Evolutionary conservation across 2,329 filamentous ascomycete species (phyloP), one percentile per base, ranked within the genome.

Genomic region (Ceratocystis lukuohia): DNA sequence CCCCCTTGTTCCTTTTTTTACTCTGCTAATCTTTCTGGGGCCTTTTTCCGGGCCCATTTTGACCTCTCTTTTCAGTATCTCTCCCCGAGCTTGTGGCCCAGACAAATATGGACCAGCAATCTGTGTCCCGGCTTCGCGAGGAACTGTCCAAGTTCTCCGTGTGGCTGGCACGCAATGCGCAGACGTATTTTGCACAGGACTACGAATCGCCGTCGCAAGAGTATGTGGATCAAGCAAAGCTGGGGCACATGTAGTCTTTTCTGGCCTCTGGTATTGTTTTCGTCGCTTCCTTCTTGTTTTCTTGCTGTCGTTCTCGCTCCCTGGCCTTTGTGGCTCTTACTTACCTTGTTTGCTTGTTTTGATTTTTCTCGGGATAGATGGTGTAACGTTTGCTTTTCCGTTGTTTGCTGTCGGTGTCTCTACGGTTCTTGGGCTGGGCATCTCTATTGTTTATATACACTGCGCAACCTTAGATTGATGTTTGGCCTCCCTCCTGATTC

Each of bases 61-160:
- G 22, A 17, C 10, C 28, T 20, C 20, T 46, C 30, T 48, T 30
- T 66, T 5, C 71, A 96, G 93, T 95, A 2, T 88, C 88, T 0
- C 85, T 97, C 71, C 93, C 94, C 0, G 94, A 99, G 74, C 85
- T 97, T 50, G 86, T 97, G 69, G 92, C 92, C 3, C 94, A 99
- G 75, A 99, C 94, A 64, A 97, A 97, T 77, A 96, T 99, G 91
- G 94, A 97, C 73, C 82, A 88, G 65, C 91, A 96, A 74, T 92
- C 91, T 1, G 90, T 96, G 53, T 88, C 87, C 69, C 88, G 91
- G 61, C 84, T 97, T 30, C 87, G 91, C 12, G 91, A 96, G 72
- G 94, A 99, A 74, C 82, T 99, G 17, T 82, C 84, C 70, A 93
- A 91, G 76, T 87, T 99, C 76, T 90, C 88, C 10, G 81, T 84